A percentile compares a stretch with the other conserved stretches of the same genome.
phyloP scores from a whole-genome alignment of 2,329 filamentous ascomycete genomes.

The Ceratocystiopsis minuta region DNA sequence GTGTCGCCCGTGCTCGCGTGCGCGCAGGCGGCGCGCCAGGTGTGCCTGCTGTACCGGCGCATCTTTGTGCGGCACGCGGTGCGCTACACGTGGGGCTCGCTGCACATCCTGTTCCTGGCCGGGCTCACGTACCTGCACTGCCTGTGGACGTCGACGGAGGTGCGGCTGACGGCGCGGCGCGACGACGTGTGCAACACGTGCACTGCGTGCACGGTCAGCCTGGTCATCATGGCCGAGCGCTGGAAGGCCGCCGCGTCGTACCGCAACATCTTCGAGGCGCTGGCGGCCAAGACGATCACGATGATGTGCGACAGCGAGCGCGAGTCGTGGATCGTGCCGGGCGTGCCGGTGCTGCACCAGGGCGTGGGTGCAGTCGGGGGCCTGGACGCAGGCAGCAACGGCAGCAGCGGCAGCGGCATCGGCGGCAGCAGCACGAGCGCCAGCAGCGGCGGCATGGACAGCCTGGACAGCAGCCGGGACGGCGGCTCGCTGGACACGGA shows the following conservation, averaged over 20 bases:
- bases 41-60: conserved; percentile 17
- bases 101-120: conserved; percentile 18
- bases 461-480: too few species aligned
- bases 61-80: conserved; percentile 14
- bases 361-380: too few species aligned
- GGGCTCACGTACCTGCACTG: conserved; percentile 19
- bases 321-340: too few species aligned
- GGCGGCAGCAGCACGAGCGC: too few species aligned
- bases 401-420: too few species aligned
- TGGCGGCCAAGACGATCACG: conserved; percentile 13
- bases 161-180: conserved; percentile 4
- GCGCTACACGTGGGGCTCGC: conserved; percentile 16
- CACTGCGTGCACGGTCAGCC: conserved; percentile 17
- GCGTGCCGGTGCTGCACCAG: too few species aligned
- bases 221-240: conserved; percentile 16
- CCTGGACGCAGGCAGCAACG: too few species aligned
- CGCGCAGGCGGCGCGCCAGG: conserved; percentile 9
- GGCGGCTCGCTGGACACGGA: too few species aligned
- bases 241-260: conserved; percentile 12
- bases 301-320: conserved; percentile 7
- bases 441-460: too few species aligned
- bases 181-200: conserved; percentile 14
- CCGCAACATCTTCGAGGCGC: conserved; percentile 15
- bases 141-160: conserved; percentile 11
- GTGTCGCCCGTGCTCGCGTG: too few species aligned